phyloP scores from a whole-genome alignment of 1,284 basidiomycete genomes.

The Heliocybe sulcata region DNA sequence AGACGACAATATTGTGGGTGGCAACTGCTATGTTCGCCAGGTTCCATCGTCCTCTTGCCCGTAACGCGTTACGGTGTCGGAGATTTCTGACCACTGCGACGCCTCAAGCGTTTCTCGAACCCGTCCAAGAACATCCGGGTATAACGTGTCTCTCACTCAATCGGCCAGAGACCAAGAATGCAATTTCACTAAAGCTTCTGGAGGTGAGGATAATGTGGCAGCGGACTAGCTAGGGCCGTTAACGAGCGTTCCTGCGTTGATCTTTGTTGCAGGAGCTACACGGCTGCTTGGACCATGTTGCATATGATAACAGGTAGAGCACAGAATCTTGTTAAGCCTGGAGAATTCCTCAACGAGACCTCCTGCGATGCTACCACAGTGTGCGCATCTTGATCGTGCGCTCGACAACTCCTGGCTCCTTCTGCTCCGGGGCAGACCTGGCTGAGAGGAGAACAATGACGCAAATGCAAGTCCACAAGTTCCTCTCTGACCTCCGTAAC shows the following conservation, averaged over 20 bases:
- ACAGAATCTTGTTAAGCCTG: constrained; percentile 9
- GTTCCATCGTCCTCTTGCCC: not conserved
- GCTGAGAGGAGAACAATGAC: constrained; percentile 81
- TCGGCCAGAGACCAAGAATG: constrained; percentile 83
- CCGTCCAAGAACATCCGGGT: constrained; percentile 37
- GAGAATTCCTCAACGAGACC: not conserved
- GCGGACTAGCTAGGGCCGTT: constrained; percentile 1
- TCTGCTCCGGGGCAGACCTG: constrained; percentile 92
- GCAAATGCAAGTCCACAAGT: constrained; percentile 65
- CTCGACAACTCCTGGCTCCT: constrained; percentile 68
- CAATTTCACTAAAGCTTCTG: constrained; percentile 74
- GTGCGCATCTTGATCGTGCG: constrained; percentile 75
- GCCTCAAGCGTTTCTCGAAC: constrained; percentile 51
- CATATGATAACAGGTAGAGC: constrained; percentile 55
- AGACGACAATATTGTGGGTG: not conserved
- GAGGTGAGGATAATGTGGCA: constrained; percentile 31
- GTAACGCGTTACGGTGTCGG: not conserved
- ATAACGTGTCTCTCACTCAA: constrained; percentile 70
- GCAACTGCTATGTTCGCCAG: not conserved
- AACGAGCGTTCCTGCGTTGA: constrained; percentile 2
- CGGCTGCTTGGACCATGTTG: constrained; percentile 61
- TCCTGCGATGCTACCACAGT: constrained; percentile 27
- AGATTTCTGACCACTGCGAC: not conserved
- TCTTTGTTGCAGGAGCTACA: constrained; percentile 52
- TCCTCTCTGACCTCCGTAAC: constrained; percentile 72